Evolutionary conservation across 2,329 filamentous ascomycete species (phyloP).

Genomic region (Monilinia fructicola): DNA sequence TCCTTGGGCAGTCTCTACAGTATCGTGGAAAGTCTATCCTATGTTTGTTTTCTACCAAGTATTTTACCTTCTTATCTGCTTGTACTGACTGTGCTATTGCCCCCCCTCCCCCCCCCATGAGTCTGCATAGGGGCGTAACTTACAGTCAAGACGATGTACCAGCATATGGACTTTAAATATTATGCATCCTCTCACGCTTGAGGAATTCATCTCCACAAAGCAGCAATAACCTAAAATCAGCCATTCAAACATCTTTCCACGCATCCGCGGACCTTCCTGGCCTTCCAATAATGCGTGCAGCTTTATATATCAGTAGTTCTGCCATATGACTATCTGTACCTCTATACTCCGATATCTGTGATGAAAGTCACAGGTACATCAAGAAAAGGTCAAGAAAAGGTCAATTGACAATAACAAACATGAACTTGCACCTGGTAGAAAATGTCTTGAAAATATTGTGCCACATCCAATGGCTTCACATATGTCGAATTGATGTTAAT

Average conservation of each 20-base stretch:
- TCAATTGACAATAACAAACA: neutral
- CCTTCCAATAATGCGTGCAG: neutral
- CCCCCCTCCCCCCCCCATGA: too few relatives aligned
- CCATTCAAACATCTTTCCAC: neutral
- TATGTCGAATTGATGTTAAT: too few relatives aligned
- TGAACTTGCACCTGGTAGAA: neutral
- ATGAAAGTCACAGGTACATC: neutral
- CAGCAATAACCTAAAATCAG: neutral
- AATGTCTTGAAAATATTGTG: too few relatives aligned
- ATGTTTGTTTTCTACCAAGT: too few relatives aligned
- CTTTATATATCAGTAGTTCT: neutral
- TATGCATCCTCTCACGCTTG: neutral
- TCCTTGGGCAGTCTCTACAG: too few relatives aligned
- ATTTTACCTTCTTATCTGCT: too few relatives aligned
- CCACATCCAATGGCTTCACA: too few relatives aligned
- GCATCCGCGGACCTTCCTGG: neutral
- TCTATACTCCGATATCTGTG: neutral
- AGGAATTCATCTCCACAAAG: neutral
- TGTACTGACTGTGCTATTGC: too few relatives aligned
- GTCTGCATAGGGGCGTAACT: too few relatives aligned
- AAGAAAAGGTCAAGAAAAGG: too few relatives aligned
- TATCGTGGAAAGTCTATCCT: too few relatives aligned
- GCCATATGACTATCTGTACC: neutral
- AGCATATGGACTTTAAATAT: neutral
- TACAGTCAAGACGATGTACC: neutral